Conservation (phyloP, 495 filamentous ascomycete genomes). For the Aspergillus diversus region DNA sequence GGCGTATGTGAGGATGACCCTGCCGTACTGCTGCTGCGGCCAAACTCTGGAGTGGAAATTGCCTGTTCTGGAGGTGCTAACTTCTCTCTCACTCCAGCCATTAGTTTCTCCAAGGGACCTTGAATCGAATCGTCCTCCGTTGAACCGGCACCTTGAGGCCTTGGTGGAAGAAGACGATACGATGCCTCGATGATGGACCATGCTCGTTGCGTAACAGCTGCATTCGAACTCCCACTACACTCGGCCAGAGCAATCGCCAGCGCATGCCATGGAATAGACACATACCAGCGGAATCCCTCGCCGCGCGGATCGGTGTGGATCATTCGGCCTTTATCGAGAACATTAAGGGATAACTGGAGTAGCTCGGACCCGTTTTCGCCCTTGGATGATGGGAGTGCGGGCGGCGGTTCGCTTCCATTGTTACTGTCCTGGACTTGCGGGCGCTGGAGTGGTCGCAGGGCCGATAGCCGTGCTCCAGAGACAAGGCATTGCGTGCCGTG, state of each 20-base stretch:
- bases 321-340: neutral
- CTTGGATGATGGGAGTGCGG: neutral
- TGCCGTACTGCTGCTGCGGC: neutral
- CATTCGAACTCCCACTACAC: neutral
- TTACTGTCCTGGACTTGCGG: neutral
- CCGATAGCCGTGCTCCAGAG: slow-evolving; percentile 2
- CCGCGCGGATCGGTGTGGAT: slow-evolving; percentile 2
- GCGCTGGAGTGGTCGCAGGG: neutral
- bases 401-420: neutral
- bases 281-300: slow-evolving; percentile 13
- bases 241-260: slow-evolving; percentile 9
- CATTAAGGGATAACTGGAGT: neutral
- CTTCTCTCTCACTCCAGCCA: neutral
- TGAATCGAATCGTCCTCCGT: neutral
- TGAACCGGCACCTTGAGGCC: neutral
- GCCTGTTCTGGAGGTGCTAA: neutral
- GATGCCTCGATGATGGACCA: slow-evolving; percentile 14
- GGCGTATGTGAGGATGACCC: neutral
- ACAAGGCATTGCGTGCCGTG: slow-evolving; percentile 14
- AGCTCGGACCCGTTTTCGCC: slow-evolving; percentile 2
- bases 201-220: neutral
- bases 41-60: neutral
- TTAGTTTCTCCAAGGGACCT: neutral
- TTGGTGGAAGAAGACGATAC: slow-evolving; percentile 4
- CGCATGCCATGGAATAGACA: slow-evolving; percentile 9